Conservation (phyloP, 768 basidiomycete genomes). For the Auricularia sp. region DNA sequence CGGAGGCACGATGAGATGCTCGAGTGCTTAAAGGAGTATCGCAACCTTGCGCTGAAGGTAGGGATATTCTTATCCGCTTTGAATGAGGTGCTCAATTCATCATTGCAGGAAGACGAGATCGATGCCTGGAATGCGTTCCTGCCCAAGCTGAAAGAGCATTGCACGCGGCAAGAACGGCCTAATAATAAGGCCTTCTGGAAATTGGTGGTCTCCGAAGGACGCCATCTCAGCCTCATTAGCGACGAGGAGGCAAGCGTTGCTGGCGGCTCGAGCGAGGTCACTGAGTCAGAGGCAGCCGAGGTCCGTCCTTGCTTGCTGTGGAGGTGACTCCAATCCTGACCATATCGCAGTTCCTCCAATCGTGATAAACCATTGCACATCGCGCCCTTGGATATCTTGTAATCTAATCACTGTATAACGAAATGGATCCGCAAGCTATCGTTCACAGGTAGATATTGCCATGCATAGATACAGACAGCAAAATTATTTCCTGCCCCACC, state of each 20-base stretch:
- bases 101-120: slow-evolving; percentile 64
- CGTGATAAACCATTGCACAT: too few species aligned
- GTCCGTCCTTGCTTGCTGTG: slow-evolving; percentile 23
- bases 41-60: slow-evolving; percentile 58
- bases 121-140: slow-evolving; percentile 77
- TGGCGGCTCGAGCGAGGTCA: slow-evolving; percentile 47
- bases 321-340: too few species aligned
- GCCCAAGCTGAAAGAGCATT: slow-evolving; percentile 45
- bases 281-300: slow-evolving; percentile 43
- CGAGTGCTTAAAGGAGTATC: slow-evolving; percentile 59
- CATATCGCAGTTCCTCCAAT: too few species aligned
- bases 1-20: slow-evolving; percentile 60
- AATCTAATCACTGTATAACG: too few species aligned
- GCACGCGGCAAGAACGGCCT: slow-evolving; percentile 31
- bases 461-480: not conserved
- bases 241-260: slow-evolving; percentile 48
- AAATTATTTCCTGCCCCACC: slow-evolving; percentile 52
- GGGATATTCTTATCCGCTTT: slow-evolving; percentile 12
- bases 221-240: slow-evolving; percentile 50
- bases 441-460: not conserved
- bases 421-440: not conserved
- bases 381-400: too few species aligned
- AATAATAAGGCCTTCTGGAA: slow-evolving; percentile 67
- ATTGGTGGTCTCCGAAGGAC: slow-evolving; percentile 36
- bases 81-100: not conserved